These are phyloP conservation scores for Curvularia spicifera DNA, from an alignment of 2,329 filamentous ascomycete species.

Conservation along the genomic window DNA sequence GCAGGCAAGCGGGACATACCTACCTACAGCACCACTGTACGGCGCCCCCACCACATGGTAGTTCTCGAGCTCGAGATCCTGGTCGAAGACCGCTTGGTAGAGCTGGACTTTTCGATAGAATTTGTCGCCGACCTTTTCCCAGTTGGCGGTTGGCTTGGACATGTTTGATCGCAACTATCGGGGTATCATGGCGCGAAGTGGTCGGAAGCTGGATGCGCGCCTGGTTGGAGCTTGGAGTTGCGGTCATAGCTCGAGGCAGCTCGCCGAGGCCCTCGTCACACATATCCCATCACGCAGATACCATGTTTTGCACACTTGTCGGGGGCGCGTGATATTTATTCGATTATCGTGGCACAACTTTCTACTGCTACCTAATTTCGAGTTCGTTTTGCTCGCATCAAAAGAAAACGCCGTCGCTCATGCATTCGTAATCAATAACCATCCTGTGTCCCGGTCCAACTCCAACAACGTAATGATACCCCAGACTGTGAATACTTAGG, in stretches of 20 bases:
- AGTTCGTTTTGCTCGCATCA: neutral
- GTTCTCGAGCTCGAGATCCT: slow-evolving; percentile 92
- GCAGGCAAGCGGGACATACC: slow-evolving; percentile 26
- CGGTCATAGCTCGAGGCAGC: slow-evolving; percentile 18
- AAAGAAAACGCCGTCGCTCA: slow-evolving; percentile 42
- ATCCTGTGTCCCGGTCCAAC: neutral
- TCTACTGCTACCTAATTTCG: slow-evolving; percentile 14
- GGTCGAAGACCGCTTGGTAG: slow-evolving; percentile 91
- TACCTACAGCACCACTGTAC: slow-evolving; percentile 92
- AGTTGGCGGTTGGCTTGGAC: slow-evolving; percentile 78
- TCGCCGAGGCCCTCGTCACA: slow-evolving; percentile 6
- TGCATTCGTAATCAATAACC: slow-evolving; percentile 35
- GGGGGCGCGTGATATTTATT: neutral
- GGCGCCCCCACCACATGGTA: slow-evolving; percentile 90
- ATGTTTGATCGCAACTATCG: slow-evolving; percentile 32
- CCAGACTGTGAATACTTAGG: neutral
- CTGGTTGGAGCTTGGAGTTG: slow-evolving; percentile 17
- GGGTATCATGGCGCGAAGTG: slow-evolving; percentile 27
- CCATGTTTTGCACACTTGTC: neutral
- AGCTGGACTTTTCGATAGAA: slow-evolving; percentile 96
- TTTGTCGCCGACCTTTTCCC: slow-evolving; percentile 90
- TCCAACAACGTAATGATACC: neutral
- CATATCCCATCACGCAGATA: neutral
- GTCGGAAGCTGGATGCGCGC: slow-evolving; percentile 13
- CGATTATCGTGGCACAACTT: slow-evolving; percentile 12